Evolutionary conservation across 2,329 filamentous ascomycete genomes (phyloP), one percentile per base, ranked within the genome.

Genomic region (Penicillium sp.): DNA sequence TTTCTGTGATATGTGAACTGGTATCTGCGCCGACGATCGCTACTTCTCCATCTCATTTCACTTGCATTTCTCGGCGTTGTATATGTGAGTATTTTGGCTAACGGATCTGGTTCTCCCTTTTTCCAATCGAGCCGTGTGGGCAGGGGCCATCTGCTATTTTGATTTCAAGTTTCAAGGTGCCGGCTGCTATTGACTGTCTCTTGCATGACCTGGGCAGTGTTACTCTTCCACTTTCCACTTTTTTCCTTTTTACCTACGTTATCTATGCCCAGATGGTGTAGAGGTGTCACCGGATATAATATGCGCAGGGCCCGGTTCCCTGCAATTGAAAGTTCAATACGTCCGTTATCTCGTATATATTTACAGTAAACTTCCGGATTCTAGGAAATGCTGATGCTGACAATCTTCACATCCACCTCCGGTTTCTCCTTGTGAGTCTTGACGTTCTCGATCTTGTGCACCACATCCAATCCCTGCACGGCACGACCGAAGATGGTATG

Each of bases 401-500:
- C 82, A 59, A 98, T 95, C 74, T 95, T 97, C 64, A 98, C 91
- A 68, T 98, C 93, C 64, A 95, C 90, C 69, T 95, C 88, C 0
- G 93, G 93, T 75, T 92, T 95, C 74, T 98, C 95, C 76, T 86
- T 86, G 70, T 87, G 84, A 3, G 90, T 90, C 66, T 87, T 87
- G 13, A 81, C 79, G 67, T 95, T 95, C 73, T 98, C 93, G 66
- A 98, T 98, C 75, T 86, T 89, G 70, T 97, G 90, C 53, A 98
- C 85, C 18, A 98, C 89, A 69, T 98, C 93, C 66, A 97, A 75
- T 0, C 93, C 93, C 66, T 91, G 87, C 32, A 92, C 86, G 0
- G 89, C 91, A 35, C 93, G 80, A 0, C 93, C 93, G 67, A 98
- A 98, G 46, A 98, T 88, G 0, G 92, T 97, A 69, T 98, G 93